These are phyloP conservation scores for Trichopus zeylanicus DNA, from an alignment of 116 monocot genomes.

Conservation along the genomic window DNA sequence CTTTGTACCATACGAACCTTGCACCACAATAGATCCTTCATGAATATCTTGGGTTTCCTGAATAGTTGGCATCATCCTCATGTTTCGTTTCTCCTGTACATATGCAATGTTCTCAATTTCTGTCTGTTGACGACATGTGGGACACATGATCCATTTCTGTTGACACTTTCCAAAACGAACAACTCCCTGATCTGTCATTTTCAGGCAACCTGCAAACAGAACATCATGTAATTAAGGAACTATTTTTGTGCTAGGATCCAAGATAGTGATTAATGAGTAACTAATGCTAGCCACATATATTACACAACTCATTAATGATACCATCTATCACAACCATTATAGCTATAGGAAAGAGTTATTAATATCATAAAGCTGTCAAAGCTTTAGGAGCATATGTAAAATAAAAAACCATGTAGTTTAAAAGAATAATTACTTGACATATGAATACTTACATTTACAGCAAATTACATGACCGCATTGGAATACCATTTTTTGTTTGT, in stretches of 20 bases:
- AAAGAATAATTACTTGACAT: background rate
- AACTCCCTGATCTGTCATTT: constrained; percentile 52
- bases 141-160: constrained; percentile 87
- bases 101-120: constrained; percentile 70
- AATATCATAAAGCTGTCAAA: background rate
- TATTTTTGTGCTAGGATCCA: background rate
- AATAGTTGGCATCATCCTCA: constrained; percentile 11
- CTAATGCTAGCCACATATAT: no score
- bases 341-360: background rate
- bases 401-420: background rate
- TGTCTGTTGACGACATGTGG: constrained; percentile 87
- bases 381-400: background rate
- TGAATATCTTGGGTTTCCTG: constrained; percentile 22
- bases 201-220: constrained; percentile 59
- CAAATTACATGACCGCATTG: constrained; percentile 92
- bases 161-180: constrained; percentile 29
- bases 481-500: constrained; percentile 84
- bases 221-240: background rate
- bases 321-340: no score
- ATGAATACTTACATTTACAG: constrained; percentile 77
- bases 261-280: background rate
- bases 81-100: constrained; percentile 57
- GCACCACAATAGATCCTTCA: constrained; percentile 51
- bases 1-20: constrained; percentile 98
- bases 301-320: no score